These are phyloP conservation scores for Pythium insidiosum DNA, from an alignment of 352 stramenopile species.

Conservation along the genomic window DNA sequence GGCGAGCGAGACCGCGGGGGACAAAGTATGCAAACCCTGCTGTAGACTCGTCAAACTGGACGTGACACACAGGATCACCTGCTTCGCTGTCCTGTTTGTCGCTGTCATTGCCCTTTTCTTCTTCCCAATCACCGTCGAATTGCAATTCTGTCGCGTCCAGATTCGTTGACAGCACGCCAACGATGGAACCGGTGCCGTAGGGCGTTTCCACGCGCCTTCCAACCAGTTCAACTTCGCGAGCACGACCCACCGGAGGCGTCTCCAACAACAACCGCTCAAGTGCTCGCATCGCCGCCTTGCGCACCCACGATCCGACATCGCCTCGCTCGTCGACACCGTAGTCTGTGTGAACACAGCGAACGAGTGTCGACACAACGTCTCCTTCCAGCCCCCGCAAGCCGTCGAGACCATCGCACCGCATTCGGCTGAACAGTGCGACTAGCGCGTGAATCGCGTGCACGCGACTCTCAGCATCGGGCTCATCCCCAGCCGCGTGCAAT, in stretches of 20 bases:
- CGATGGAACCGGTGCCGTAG: slow-evolving; percentile 39
- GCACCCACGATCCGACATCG: slow-evolving; percentile 97
- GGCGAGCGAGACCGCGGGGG: slow-evolving; percentile 38
- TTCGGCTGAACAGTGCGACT: slow-evolving; percentile 71
- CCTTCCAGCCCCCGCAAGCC: slow-evolving; percentile 23
- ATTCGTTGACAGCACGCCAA: slow-evolving; percentile 28
- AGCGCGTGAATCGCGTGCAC: slow-evolving; percentile 92
- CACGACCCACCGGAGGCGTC: slow-evolving; percentile 9
- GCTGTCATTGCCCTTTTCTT: slow-evolving; percentile 10
- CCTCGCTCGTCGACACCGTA: slow-evolving; percentile 96
- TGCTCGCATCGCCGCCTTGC: slow-evolving; percentile 91
- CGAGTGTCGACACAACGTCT: slow-evolving; percentile 73
- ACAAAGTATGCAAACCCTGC: slow-evolving; percentile 73
- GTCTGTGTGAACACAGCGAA: slow-evolving; percentile 86
- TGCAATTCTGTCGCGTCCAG: slow-evolving; percentile 14
- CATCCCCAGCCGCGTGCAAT: too few species aligned
- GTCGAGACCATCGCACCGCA: background rate
- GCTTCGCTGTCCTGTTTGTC: slow-evolving; percentile 10
- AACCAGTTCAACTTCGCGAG: slow-evolving; percentile 22
- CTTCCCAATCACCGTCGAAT: slow-evolving; percentile 18
- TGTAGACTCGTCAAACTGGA: slow-evolving; percentile 52
- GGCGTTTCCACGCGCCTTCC: slow-evolving; percentile 17
- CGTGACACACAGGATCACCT: slow-evolving; percentile 32
- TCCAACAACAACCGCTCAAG: slow-evolving; percentile 76
- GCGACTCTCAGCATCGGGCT: slow-evolving; percentile 92